Evolutionary conservation across 805 yeast genomes (phyloP).

Genomic region (Zygosaccharomyces rouxii): DNA sequence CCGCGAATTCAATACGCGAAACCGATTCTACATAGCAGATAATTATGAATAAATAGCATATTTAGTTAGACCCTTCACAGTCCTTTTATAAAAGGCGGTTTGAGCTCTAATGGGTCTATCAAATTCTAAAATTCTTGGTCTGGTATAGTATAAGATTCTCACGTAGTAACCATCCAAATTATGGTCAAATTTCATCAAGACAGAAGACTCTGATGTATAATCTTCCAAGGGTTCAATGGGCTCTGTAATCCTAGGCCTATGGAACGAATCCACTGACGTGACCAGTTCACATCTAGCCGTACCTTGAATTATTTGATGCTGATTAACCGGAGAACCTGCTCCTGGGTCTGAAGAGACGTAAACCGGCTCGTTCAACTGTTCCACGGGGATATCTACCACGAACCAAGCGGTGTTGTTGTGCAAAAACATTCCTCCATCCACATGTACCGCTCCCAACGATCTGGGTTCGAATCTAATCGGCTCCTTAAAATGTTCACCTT

Average conservation of each 20-base stretch:
- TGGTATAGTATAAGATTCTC: conserved; percentile 25
- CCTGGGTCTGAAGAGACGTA: conserved; percentile 22
- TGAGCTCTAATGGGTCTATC: conserved; percentile 11
- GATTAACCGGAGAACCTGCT: conserved; percentile 6
- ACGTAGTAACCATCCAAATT: conserved; percentile 30
- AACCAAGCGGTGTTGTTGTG: conserved; percentile 28
- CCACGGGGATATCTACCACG: conserved; percentile 27
- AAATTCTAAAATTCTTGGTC: background rate
- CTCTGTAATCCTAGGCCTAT: conserved; percentile 20
- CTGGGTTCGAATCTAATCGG: conserved; percentile 23
- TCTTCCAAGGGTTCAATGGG: conserved; percentile 26
- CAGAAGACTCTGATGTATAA: conserved; percentile 20
- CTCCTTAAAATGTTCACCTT: conserved; percentile 17
- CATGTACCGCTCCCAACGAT: conserved; percentile 15
- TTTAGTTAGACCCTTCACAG: background rate
- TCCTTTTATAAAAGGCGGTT: conserved; percentile 9
- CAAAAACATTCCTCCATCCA: conserved; percentile 25
- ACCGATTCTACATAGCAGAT: background rate
- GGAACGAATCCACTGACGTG: conserved; percentile 24
- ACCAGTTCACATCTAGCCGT: conserved; percentile 24
- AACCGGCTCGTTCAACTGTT: conserved; percentile 17
- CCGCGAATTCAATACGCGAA: background rate
- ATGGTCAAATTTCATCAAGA: conserved; percentile 16
- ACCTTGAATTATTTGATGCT: conserved; percentile 13
- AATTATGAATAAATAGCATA: background rate